Base-by-base conservation (phyloP, 257 asterid species). In the Nicotiana paniculata region DNA sequence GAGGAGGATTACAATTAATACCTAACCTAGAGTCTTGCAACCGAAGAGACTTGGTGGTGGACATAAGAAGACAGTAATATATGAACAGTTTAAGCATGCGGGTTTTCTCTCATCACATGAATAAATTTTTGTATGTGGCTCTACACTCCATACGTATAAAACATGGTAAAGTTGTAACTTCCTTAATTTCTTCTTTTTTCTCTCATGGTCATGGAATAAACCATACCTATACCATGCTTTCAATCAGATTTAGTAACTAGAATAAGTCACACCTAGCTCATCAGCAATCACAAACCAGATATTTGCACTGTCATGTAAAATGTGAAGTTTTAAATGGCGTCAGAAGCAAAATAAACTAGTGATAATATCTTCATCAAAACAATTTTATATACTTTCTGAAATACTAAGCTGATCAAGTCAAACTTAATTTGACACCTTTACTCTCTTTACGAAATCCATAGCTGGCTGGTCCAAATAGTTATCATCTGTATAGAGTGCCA, bases 401-500 rank as follows among this genome's bases (percentile, higher is more conserved):
- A 51, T 13, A 75, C 63, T 51, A 75, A 48, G 53, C 53, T 51
- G 80, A 81, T 30, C 13, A 21, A 18, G 16, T 21, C 0, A 15
- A 30, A 81, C 74, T 24, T 67, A 32, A 74, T 80, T 53, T 39
- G 77, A 58, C 58, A 96, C 99, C 98, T 94, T 96, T 84, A 96
- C 91, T 86, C 97, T 92, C 91, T 92, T 96, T 43, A 94, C 97
- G 82, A 94, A 96, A 72, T 85, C 90, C 79, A 91, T 2, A 48
- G 99, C 99, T 33, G 97, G 93, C 90, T 92, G 96, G 82, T 92
- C 92, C 95, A 96, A 92, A 89, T 94, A 96, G 64, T 83, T 82
- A 82, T 93, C 99, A 81, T 89, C 88, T 43, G 64, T 87, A 64
- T 91, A 92, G 82, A 96, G 97, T 24, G 99, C 99, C 85, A 93